Evolutionary conservation across 371 early-diverging fungal species (phyloP).

Genomic region (Mucor lusitanicus): DNA sequence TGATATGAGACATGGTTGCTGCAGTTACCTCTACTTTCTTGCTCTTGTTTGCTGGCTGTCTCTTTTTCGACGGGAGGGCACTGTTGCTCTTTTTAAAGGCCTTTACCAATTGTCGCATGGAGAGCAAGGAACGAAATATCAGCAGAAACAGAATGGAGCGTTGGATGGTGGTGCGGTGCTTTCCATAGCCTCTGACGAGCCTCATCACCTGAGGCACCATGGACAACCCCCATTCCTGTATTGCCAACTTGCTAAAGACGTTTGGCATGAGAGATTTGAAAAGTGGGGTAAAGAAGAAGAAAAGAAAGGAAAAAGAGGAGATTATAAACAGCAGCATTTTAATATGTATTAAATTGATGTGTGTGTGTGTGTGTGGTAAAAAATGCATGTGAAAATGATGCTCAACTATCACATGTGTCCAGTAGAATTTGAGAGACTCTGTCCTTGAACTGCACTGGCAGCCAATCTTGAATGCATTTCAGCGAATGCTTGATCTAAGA

Average conservation of each 20-base stretch:
- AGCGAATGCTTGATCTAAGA: not conserved
- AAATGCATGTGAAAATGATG: constrained; percentile 26
- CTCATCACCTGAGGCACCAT: constrained; percentile 28
- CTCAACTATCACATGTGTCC: not conserved
- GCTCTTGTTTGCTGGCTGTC: constrained; percentile 19
- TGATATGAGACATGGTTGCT: too few relatives aligned
- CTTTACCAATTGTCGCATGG: constrained; percentile 26
- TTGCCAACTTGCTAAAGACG: constrained; percentile 35
- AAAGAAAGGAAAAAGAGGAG: constrained; percentile 6
- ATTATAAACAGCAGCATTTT: constrained; percentile 3
- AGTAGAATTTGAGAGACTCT: constrained; percentile 8
- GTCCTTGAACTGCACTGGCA: constrained; percentile 9
- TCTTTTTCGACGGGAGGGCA: constrained; percentile 16
- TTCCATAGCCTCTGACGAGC: constrained; percentile 34
- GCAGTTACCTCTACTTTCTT: constrained; percentile 40
- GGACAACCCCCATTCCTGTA: constrained; percentile 22
- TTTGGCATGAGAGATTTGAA: constrained; percentile 26
- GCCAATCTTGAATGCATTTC: constrained; percentile 2
- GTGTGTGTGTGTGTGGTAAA: not conserved
- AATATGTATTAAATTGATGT: constrained; percentile 1
- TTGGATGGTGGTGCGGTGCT: constrained; percentile 44
- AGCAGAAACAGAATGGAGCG: constrained; percentile 43
- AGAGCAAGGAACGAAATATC: constrained; percentile 44
- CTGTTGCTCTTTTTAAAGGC: constrained; percentile 19
- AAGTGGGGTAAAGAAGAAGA: constrained; percentile 1